A percentile compares a stretch with the other conserved stretches of the same genome.
phyloP scores from a whole-genome alignment of 78 protist genomes.

The Emiliania huxleyi region DNA sequence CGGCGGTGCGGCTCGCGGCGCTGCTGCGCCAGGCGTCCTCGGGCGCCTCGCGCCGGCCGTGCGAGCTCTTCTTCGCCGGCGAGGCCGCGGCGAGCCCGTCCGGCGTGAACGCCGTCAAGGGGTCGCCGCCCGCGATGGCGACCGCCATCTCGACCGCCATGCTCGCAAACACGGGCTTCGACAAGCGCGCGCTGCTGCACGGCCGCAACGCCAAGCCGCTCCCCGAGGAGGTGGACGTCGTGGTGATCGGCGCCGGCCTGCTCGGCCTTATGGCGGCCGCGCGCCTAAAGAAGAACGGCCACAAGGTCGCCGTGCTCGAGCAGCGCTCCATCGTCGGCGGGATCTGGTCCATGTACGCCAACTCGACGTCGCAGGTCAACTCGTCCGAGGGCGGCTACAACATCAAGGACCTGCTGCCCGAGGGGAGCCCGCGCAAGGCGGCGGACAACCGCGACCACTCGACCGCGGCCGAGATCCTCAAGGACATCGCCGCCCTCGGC shows the following conservation, averaged over 20 bases:
- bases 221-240: not conserved
- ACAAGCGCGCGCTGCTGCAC: no score
- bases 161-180: no score
- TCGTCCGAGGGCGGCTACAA: not conserved
- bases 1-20: no score
- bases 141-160: no score
- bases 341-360: not conserved
- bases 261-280: not conserved
- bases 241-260: not conserved
- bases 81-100: no score
- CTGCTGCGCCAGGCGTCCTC: no score
- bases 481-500: not conserved
- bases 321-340: not conserved
- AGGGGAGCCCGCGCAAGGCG: not conserved
- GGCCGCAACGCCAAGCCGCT: no score
- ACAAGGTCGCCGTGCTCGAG: not conserved
- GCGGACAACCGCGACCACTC: not conserved
- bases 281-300: not conserved
- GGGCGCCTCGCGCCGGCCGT: no score
- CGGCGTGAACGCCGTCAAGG: no score
- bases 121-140: no score
- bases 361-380: not conserved
- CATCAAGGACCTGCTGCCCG: not conserved
- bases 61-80: no score
- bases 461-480: not conserved